Evolutionary conservation across 2,329 filamentous ascomycete species (phyloP).

Genomic region (Coleophoma cylindrospora): DNA sequence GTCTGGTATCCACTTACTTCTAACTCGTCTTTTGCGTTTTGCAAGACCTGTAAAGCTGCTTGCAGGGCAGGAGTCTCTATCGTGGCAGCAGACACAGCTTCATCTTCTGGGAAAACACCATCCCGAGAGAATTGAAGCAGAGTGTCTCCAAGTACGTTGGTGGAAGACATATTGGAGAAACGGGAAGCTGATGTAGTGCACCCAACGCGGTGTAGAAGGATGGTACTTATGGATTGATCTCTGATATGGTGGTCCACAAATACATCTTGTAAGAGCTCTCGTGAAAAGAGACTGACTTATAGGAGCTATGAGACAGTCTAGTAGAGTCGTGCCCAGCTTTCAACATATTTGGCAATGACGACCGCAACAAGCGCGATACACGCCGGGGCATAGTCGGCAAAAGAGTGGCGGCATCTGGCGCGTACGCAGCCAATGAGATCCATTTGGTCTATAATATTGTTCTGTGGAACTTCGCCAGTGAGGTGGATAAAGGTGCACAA

Average conservation of each 20-base stretch:
- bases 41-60: conserved; percentile 35
- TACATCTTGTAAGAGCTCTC: too few species aligned
- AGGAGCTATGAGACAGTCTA: too few species aligned
- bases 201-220: too few species aligned
- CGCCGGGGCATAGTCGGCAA: too few species aligned
- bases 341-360: background rate
- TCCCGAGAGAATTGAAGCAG: conserved; percentile 57
- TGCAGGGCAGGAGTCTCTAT: conserved; percentile 28
- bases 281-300: too few species aligned
- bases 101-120: conserved; percentile 42
- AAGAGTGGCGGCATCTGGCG: background rate
- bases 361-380: background rate
- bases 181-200: too few species aligned
- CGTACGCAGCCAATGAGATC: background rate
- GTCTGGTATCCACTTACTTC: conserved; percentile 31
- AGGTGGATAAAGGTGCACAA: too few species aligned
- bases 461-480: too few species aligned
- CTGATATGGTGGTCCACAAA: too few species aligned
- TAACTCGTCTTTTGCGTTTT: conserved; percentile 36
- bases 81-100: conserved; percentile 28
- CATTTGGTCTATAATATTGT: background rate
- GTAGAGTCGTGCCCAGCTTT: background rate
- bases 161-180: conserved; percentile 17
- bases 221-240: too few species aligned
- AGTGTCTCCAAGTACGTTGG: conserved; percentile 43